phyloP scores from a whole-genome alignment of 345 rosid genomes.

The Passiflora organensis region DNA sequence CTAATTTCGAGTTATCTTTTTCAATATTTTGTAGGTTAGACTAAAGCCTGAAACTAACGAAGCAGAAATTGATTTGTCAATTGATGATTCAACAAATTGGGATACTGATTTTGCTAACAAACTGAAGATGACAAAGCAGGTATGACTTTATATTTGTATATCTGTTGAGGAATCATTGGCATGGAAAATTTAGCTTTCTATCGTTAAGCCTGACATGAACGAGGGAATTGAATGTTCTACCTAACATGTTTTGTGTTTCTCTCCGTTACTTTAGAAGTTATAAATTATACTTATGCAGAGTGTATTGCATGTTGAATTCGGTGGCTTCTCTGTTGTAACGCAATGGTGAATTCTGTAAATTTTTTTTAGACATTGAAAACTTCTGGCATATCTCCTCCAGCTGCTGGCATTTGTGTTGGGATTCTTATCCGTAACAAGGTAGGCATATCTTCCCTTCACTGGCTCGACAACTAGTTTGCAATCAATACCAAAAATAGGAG shows the following conservation, averaged over 20 bases:
- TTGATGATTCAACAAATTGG: conserved; percentile 54
- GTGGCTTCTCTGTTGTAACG: no score
- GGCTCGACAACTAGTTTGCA: not conserved
- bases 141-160: conserved; percentile 18
- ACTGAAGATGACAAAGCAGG: conserved; percentile 57
- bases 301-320: no score
- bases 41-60: conserved; percentile 52
- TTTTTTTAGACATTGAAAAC: conserved; percentile 51
- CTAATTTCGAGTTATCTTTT: not conserved
- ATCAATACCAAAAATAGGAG: not conserved
- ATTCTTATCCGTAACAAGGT: conserved; percentile 76
- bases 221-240: not conserved
- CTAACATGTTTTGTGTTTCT: not conserved
- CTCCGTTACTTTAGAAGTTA: no score
- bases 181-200: not conserved
- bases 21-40: conserved; percentile 55
- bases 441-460: conserved; percentile 8
- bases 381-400: conserved; percentile 42
- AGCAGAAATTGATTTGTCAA: conserved; percentile 68
- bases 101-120: conserved; percentile 32
- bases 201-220: not conserved
- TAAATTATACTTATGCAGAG: no score
- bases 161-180: not conserved
- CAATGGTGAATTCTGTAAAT: conserved; percentile 2
- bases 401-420: conserved; percentile 64